These are phyloP conservation scores for Heterotrichella gracilis DNA, from an alignment of 352 stramenopile genomes.

Conservation along the genomic window DNA sequence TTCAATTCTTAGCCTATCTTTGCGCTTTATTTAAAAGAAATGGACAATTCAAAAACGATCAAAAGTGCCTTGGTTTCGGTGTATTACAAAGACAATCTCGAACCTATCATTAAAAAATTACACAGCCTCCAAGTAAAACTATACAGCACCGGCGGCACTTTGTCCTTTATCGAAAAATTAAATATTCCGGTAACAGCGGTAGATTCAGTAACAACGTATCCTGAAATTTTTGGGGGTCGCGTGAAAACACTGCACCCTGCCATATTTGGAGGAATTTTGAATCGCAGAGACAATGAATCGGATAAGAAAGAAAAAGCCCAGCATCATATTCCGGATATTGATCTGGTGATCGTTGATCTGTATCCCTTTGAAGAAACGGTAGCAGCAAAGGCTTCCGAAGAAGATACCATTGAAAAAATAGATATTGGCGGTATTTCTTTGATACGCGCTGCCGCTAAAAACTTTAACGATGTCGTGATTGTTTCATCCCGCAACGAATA, in stretches of 20 bases:
- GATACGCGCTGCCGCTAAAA: neutral
- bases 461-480: neutral
- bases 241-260: neutral
- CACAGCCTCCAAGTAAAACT: neutral
- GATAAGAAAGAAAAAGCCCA: neutral
- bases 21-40: slow-evolving; percentile 4
- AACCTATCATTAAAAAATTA: slow-evolving; percentile 10
- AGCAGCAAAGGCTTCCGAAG: neutral
- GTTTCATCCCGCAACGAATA: neutral
- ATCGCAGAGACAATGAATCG: neutral
- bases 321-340: neutral
- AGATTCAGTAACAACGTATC: neutral
- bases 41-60: neutral
- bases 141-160: neutral
- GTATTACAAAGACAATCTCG: neutral
- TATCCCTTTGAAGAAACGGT: slow-evolving; percentile 6
- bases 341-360: slow-evolving; percentile 2
- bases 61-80: neutral
- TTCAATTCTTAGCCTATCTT: neutral
- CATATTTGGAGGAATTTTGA: neutral
- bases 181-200: neutral
- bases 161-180: slow-evolving; percentile 5
- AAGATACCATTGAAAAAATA: neutral
- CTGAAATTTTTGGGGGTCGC: neutral
- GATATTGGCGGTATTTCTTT: neutral